Conservation (phyloP, 2,329 filamentous ascomycete species). For the Elsinoe ampelina region DNA sequence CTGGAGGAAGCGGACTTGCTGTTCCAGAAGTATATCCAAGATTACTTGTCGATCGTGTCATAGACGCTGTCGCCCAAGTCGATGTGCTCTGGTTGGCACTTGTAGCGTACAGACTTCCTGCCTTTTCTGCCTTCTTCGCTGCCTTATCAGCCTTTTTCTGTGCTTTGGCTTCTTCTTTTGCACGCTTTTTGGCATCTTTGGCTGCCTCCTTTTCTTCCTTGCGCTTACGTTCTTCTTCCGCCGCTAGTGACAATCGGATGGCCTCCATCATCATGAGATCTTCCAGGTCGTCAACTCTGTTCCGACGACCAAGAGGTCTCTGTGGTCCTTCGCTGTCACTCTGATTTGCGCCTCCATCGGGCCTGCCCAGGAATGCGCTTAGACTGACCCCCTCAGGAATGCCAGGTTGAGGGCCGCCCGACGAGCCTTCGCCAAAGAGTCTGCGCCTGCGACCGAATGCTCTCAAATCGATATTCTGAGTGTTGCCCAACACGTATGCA, state of each 20-base stretch:
- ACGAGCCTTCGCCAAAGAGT: slow-evolving; percentile 43
- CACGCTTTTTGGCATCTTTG: slow-evolving; percentile 76
- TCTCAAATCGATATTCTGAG: slow-evolving; percentile 37
- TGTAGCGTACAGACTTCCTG: slow-evolving; percentile 41
- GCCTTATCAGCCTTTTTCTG: slow-evolving; percentile 60
- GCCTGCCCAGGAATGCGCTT: slow-evolving; percentile 22
- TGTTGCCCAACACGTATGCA: slow-evolving; percentile 71
- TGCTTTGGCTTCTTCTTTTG: slow-evolving; percentile 61
- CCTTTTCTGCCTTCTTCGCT: slow-evolving; percentile 54
- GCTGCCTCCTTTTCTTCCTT: slow-evolving; percentile 71
- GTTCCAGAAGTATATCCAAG: slow-evolving; percentile 32
- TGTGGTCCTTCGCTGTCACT: slow-evolving; percentile 28
- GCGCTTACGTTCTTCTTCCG: slow-evolving; percentile 83
- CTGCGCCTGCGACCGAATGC: slow-evolving; percentile 42
- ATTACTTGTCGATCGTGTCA: slow-evolving; percentile 40
- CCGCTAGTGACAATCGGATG: slow-evolving; percentile 78
- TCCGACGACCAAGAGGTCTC: slow-evolving; percentile 46
- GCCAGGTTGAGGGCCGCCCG: slow-evolving; percentile 37
- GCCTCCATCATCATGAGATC: slow-evolving; percentile 99
- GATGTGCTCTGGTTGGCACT: slow-evolving; percentile 27
- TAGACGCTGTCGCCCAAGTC: slow-evolving; percentile 25
- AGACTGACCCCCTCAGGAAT: slow-evolving; percentile 23
- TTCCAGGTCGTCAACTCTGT: slow-evolving; percentile 76
- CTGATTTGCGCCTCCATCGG: slow-evolving; percentile 21
- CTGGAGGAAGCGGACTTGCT: slow-evolving; percentile 26